Base-by-base conservation (phyloP, 495 filamentous ascomycete species). In the Penicillium tannophilum region DNA sequence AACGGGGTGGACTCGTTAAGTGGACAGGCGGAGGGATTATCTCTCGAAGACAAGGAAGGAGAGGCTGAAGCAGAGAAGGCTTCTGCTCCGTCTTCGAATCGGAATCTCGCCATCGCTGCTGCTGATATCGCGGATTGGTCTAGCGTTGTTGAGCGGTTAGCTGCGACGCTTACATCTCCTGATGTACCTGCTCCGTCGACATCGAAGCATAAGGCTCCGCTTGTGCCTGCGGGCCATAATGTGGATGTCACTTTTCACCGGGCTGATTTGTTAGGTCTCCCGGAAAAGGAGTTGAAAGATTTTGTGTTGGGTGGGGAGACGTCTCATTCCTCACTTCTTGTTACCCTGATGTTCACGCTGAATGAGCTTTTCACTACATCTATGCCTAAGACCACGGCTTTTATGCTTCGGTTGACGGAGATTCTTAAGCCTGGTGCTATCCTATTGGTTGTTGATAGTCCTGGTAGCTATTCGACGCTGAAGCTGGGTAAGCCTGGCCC, bases 311-410 rank as follows among this genome's bases (percentile, higher is more conserved):
- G 59, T 26, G 58, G 65, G 10, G 55, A 43, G 2, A 16, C 55
- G 43, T 59, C 57, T 6, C 39, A 11, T 26, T 19, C 51, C 58
- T 52, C 81, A 72, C 46, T 61, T 72, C 78, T 98, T 0, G 78
- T 94, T 5, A 96, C 94, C 0, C 72, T 97, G 1, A 86, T 97
- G 73, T 98, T 97, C 80, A 96, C 93, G 0, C 83, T 97, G n/a
- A 98, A 97, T 71, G 94, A 98, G 73, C 87, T 98, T 4, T 97
- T 96, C 77, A 79, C 84, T 0, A 81, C 86, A 10, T 92, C 90
- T 3, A 79, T 92, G 54, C 75, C 84, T 5, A 82, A 84, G 46
- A 89, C 93, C 0, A 96, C 93, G 2, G 73, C 72, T 0, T 86
- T 98, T 60, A 78, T 98, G 0, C 79, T 91, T 2, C 71, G 76